phyloP scores from a whole-genome alignment of 179 eudicot genomes.

The Sideroxylon spinosum region DNA sequence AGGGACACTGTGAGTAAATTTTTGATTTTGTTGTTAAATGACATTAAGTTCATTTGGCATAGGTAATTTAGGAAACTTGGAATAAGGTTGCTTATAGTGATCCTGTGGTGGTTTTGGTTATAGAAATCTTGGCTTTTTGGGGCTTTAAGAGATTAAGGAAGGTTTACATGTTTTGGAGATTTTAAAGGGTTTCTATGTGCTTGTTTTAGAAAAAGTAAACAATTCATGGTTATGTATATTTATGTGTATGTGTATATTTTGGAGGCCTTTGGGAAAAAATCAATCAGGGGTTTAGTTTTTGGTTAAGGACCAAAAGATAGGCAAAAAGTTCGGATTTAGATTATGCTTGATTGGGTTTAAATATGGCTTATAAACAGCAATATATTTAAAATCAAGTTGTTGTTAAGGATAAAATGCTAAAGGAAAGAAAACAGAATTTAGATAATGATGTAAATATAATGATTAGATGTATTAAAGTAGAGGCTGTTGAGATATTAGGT shows the following conservation, averaged over 20 bases:
- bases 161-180: not conserved
- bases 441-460: no score
- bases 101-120: not conserved
- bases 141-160: not conserved
- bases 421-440: no score
- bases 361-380: no score
- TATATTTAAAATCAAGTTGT: no score
- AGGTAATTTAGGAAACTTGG: not conserved
- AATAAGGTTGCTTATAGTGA: not conserved
- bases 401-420: no score
- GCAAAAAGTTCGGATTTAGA: not conserved
- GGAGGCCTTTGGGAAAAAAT: not conserved
- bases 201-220: not conserved
- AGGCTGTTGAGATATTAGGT: no score
- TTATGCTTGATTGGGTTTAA: no score
- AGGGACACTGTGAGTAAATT: constrained; percentile 73
- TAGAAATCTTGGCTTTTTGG: not conserved
- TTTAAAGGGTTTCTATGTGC: not conserved
- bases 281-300: not conserved
- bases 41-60: not conserved
- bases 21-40: not conserved
- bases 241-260: not conserved
- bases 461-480: no score
- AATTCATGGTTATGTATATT: not conserved
- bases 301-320: not conserved